Base-by-base conservation (phyloP, 768 basidiomycete species). In the Collybia sp. region DNA sequence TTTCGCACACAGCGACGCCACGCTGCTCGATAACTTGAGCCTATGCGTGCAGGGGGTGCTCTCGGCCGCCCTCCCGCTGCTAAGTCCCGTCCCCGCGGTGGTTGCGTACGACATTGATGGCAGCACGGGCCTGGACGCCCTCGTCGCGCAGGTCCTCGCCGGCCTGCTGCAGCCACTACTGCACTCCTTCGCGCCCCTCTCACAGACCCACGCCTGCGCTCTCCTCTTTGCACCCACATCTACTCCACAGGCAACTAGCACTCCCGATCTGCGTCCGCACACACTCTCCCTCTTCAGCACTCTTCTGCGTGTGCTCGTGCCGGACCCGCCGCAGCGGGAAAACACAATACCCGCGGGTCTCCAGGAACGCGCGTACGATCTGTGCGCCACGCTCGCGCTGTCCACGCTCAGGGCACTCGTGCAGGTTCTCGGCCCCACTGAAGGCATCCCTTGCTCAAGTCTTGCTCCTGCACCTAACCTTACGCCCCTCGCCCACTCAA, bases 231-330 rank as follows among this genome's bases (percentile, higher is more conserved):
- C 35, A 10, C 35, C 49, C 25, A 25, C 25, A 25, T n/a, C n/a
- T n/a, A n/a, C 25, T 25, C 25, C 8, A 8, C 25, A 3, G 17
- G 18, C 16, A 33, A 12, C 43, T 34, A 37, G 18, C 36, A 33
- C 31, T 46, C 41, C 54, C 58, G 62, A 64, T 48, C 50, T 65
- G 37, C 61, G 66, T 6, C 48, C 54, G 13, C 55, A 58, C 41
- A 57, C 60, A 48, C 53, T 65, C 40, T 49, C 47, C 43, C 45
- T 67, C 36, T 61, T 67, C 44, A 60, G 52, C 49, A 55, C 42
- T 20, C 51, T 56, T 31, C 56, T 56, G 17, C 52, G 44, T 19
- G 37, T 57, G 13, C 35, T 59, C 40, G 45, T 49, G 33, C 32
- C 39, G 8, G 48, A 43, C 34, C 48, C 50, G 37, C 42, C 25